Evolutionary conservation across 2,329 filamentous ascomycete species (phyloP).

Genomic region (Coccinonectria pachysandricola): DNA sequence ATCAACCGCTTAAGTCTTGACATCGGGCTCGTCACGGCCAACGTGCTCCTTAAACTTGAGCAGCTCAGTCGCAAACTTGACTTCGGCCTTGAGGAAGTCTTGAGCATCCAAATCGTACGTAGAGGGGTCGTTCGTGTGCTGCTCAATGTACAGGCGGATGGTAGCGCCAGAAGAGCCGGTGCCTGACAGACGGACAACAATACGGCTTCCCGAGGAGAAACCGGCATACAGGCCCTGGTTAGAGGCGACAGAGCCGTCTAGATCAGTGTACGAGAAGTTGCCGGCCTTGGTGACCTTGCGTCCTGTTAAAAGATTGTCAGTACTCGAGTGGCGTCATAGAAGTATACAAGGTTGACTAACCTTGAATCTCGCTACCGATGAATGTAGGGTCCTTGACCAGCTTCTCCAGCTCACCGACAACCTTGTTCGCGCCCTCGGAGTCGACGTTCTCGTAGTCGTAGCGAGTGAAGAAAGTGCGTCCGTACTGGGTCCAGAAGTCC

Average conservation of each 20-base stretch:
- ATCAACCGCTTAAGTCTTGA: constrained; percentile 76
- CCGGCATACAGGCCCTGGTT: constrained; percentile 94
- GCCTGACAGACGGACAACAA: constrained; percentile 88
- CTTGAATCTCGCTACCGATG: constrained; percentile 70
- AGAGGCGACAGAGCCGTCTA: constrained; percentile 91
- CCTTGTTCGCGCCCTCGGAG: constrained; percentile 80
- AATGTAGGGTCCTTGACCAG: constrained; percentile 67
- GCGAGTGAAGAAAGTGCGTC: constrained; percentile 96
- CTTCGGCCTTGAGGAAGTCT: constrained; percentile 85
- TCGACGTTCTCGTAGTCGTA: constrained; percentile 98
- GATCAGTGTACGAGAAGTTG: constrained; percentile 96
- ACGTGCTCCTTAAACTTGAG: constrained; percentile 92
- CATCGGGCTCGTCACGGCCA: constrained; percentile 85
- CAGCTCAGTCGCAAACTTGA: constrained; percentile 72
- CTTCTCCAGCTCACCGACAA: constrained; percentile 70
- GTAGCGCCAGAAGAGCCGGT: constrained; percentile 93
- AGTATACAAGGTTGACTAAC: constrained; percentile 28
- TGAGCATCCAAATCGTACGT: constrained; percentile 78
- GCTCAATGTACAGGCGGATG: constrained; percentile 94
- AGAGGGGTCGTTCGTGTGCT: constrained; percentile 73
- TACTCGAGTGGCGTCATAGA: neutral
- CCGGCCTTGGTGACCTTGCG: constrained; percentile 82
- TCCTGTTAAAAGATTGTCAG: constrained; percentile 29
- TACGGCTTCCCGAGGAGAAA: constrained; percentile 89
- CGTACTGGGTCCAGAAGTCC: constrained; percentile 94